These are phyloP conservation scores for Globisporangium uncinulatum DNA, from an alignment of 352 stramenopile genomes.

Conservation along the genomic window DNA sequence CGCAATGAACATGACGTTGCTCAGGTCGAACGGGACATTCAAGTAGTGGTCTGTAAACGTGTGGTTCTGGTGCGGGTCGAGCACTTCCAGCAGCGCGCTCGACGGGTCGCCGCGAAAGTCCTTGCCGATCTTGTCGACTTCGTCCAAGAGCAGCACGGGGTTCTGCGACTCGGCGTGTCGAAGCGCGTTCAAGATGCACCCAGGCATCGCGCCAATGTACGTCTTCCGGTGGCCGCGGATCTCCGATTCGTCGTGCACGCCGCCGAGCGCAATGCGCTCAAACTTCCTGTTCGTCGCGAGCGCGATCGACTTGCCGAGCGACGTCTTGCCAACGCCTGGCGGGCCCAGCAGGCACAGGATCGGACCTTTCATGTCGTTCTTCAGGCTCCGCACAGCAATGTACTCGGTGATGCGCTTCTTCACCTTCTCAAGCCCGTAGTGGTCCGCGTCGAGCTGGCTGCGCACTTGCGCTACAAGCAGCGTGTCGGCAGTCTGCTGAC, in stretches of 20 bases:
- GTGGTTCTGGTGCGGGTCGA: slow-evolving; percentile 84
- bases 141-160: slow-evolving; percentile 78
- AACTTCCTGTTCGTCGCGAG: slow-evolving; percentile 70
- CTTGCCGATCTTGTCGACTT: slow-evolving; percentile 84
- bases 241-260: slow-evolving; percentile 79
- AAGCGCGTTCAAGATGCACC: slow-evolving; percentile 76
- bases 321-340: slow-evolving; percentile 82
- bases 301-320: slow-evolving; percentile 75
- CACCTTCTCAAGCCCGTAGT: slow-evolving; percentile 80
- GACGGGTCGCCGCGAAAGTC: slow-evolving; percentile 62
- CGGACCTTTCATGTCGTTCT: slow-evolving; percentile 76
- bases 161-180: slow-evolving; percentile 71
- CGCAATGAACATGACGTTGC: slow-evolving; percentile 78
- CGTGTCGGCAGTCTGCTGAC: slow-evolving; percentile 42
- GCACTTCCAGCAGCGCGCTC: slow-evolving; percentile 77
- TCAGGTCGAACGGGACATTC: slow-evolving; percentile 86
- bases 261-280: slow-evolving; percentile 66
- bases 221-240: slow-evolving; percentile 84
- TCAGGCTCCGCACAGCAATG: slow-evolving; percentile 78
- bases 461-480: slow-evolving; percentile 49
- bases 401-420: slow-evolving; percentile 87
- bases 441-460: slow-evolving; percentile 64
- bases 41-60: slow-evolving; percentile 86
- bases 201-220: slow-evolving; percentile 85
- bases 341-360: slow-evolving; percentile 88